Evolutionary conservation across 1,139 yeast species (phyloP).

Genomic region (Lodderomyces metapsilosis): DNA sequence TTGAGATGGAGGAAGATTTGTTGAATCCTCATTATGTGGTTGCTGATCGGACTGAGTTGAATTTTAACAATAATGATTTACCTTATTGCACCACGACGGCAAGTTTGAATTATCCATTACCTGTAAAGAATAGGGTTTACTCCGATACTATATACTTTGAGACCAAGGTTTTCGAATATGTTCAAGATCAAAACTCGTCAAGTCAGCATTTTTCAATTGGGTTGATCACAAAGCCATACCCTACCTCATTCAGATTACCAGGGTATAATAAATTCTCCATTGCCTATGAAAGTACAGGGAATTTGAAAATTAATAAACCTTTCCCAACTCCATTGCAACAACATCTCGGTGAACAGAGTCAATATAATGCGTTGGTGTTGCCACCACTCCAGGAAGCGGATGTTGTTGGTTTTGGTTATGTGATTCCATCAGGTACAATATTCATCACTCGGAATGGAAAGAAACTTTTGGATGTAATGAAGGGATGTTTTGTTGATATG

Average conservation of each 20-base stretch:
- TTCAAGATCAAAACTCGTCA: conserved; percentile 15
- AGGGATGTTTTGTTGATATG: conserved; percentile 74
- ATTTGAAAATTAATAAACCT: conserved; percentile 78
- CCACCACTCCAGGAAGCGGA: conserved; percentile 83
- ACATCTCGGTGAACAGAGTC: conserved; percentile 47
- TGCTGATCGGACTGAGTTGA: conserved; percentile 64
- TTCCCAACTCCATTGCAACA: conserved; percentile 50
- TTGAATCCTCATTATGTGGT: conserved; percentile 41
- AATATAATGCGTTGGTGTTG: conserved; percentile 62
- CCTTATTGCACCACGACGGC: conserved; percentile 49
- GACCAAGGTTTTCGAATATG: conserved; percentile 58
- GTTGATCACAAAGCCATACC: conserved; percentile 84
- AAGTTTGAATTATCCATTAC: conserved; percentile 61
- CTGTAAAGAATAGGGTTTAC: conserved; percentile 50
- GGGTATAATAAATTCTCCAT: conserved; percentile 81
- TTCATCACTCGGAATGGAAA: conserved; percentile 92
- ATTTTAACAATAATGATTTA: conserved; percentile 45
- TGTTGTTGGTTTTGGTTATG: conserved; percentile 88
- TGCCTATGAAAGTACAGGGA: conserved; percentile 86
- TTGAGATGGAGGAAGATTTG: conserved; percentile 33
- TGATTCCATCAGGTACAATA: conserved; percentile 74
- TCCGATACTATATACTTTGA: conserved; percentile 72
- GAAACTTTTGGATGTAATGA: conserved; percentile 78
- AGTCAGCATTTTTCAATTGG: conserved; percentile 67
- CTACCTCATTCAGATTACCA: conserved; percentile 75